Evolutionary conservation across 176 grass and related monocot species (phyloP).

Genomic region (Saccharum spontaneum): DNA sequence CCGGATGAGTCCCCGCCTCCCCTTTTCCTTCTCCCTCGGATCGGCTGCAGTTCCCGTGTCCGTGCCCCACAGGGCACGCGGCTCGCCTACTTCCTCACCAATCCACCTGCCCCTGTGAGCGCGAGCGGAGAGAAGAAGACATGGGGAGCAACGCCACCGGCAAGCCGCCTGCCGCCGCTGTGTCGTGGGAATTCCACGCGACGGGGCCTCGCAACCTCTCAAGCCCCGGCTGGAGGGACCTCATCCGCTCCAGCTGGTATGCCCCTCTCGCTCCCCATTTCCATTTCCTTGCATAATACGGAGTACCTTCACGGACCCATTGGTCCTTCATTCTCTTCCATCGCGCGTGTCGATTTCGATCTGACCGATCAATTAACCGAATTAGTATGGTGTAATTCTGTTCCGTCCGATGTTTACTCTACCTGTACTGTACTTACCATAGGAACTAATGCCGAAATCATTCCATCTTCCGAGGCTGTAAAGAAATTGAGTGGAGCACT

Average conservation of each 20-base stretch:
- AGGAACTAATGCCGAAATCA: neutral
- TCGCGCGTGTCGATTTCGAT: neutral
- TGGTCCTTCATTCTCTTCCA: neutral
- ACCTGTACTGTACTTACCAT: neutral
- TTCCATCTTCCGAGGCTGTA: neutral
- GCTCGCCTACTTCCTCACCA: constrained; percentile 12
- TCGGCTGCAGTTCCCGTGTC: neutral
- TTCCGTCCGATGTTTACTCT: neutral
- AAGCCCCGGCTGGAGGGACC: constrained; percentile 82
- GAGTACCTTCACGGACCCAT: neutral
- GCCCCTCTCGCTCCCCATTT: neutral
- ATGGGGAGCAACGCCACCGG: constrained; percentile 37
- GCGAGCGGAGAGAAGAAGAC: neutral
- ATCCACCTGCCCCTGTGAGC: neutral
- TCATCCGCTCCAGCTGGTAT: constrained; percentile 77
- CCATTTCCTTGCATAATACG: neutral
- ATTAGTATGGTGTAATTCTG: neutral
- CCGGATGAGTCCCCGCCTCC: neutral
- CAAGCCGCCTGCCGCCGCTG: neutral
- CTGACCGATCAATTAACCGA: neutral
- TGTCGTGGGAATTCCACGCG: constrained; percentile 73
- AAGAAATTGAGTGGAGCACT: neutral
- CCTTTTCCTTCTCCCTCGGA: neutral
- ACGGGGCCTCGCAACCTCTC: constrained; percentile 80
- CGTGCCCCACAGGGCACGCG: neutral